Evolutionary conservation across 441 rosid genomes (phyloP).

Genomic region (Croton setiger): DNA sequence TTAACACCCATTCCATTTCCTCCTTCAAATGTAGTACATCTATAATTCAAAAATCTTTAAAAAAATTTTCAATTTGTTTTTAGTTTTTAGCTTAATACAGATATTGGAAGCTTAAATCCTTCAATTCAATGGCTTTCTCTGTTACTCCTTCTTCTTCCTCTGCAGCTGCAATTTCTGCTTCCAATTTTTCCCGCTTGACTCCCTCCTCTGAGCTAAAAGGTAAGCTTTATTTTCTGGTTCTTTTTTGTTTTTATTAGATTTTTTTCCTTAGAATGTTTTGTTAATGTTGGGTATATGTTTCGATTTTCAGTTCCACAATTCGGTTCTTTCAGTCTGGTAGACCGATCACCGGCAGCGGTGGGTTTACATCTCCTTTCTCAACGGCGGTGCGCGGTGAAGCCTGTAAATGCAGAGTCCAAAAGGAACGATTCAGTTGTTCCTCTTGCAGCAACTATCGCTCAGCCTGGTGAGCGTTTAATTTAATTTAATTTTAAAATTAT

Average conservation of each 20-base stretch:
- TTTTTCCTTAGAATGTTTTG: not conserved
- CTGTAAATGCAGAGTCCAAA: slow-evolving; percentile 61
- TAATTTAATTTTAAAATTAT: not conserved
- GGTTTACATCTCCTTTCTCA: slow-evolving; percentile 33
- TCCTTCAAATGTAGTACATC: not conserved
- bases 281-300: not conserved
- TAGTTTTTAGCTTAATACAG: not conserved
- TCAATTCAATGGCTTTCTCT: slow-evolving; percentile 45
- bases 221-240: not conserved
- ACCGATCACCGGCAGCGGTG: slow-evolving; percentile 31
- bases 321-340: slow-evolving; percentile 47
- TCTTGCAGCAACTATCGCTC: slow-evolving; percentile 51
- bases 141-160: slow-evolving; percentile 44
- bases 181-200: slow-evolving; percentile 34
- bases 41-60: not conserved
- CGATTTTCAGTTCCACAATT: slow-evolving; percentile 45
- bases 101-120: not conserved
- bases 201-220: slow-evolving; percentile 49
- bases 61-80: not conserved
- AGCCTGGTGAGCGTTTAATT: slow-evolving; percentile 40
- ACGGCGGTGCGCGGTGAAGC: slow-evolving; percentile 41
- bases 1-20: slow-evolving; percentile 15
- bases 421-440: slow-evolving; percentile 48
- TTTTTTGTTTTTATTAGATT: not conserved
- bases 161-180: slow-evolving; percentile 38